These are phyloP conservation scores for Erigeron philadelphicus DNA, from an alignment of 140 eudicot genomes.

Conservation along the genomic window DNA sequence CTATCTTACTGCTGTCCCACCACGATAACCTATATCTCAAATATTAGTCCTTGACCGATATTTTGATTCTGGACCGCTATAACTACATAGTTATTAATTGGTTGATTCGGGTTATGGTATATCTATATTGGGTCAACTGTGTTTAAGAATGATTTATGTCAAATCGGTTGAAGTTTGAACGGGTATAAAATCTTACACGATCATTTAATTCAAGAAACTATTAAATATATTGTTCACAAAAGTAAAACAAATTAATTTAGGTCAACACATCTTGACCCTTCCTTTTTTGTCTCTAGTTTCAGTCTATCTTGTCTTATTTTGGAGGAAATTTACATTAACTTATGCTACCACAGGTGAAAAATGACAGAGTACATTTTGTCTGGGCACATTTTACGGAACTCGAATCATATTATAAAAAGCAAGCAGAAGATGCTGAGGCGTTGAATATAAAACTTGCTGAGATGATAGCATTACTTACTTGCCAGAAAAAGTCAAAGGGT, in stretches of 20 bases:
- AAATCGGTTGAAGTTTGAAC: no score
- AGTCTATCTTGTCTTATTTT: background rate
- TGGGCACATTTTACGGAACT: slow-evolving; percentile 89
- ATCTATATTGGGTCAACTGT: slow-evolving; percentile 7
- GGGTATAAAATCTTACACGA: no score
- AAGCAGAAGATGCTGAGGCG: slow-evolving; percentile 69
- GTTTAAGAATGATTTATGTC: background rate
- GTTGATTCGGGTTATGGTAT: background rate
- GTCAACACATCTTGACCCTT: background rate
- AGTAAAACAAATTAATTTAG: background rate
- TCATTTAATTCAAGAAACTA: no score
- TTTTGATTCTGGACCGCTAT: no score
- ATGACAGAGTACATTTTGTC: slow-evolving; percentile 70
- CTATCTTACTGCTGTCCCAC: no score
- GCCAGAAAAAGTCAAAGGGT: slow-evolving; percentile 42
- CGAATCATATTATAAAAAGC: slow-evolving; percentile 49
- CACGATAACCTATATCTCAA: no score
- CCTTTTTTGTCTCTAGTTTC: background rate
- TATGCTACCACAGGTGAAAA: slow-evolving; percentile 48
- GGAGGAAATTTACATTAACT: slow-evolving; percentile 14
- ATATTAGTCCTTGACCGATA: no score
- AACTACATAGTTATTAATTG: no score
- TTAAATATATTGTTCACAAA: background rate
- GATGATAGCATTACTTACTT: slow-evolving; percentile 75
- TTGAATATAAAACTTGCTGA: slow-evolving; percentile 66